A percentile compares a stretch with the other conserved stretches of the same genome.
These are phyloP conservation scores for Rhazya stricta DNA, from an alignment of 257 asterid genomes.

Conservation along the genomic window DNA sequence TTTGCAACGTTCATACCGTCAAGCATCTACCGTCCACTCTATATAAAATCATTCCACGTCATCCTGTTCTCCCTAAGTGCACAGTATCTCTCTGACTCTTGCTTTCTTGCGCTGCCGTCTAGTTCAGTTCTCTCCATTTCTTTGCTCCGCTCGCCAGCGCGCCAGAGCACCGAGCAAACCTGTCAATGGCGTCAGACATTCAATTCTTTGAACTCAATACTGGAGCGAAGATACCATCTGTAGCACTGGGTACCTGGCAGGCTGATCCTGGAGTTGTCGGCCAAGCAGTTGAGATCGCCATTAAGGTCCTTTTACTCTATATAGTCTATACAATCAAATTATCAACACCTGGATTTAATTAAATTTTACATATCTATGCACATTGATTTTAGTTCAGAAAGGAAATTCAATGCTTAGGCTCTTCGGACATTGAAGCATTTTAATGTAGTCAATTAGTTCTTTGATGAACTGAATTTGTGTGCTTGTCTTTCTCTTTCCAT, in stretches of 20 bases:
- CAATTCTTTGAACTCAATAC: slow-evolving; percentile 39
- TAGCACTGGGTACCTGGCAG: slow-evolving; percentile 69
- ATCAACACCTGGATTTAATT: not conserved
- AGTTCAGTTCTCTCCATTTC: too few species aligned
- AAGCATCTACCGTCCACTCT: too few species aligned
- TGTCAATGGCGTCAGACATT: slow-evolving; percentile 36
- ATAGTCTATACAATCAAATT: not conserved
- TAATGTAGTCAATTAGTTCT: not conserved
- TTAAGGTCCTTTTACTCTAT: slow-evolving; percentile 30
- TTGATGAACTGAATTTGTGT: not conserved
- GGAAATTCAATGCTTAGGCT: not conserved
- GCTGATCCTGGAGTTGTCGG: slow-evolving; percentile 49
- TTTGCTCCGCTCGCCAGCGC: too few species aligned
- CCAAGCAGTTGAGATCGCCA: slow-evolving; percentile 46
- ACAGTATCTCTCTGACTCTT: too few species aligned
- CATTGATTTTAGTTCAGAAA: not conserved
- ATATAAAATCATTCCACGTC: too few species aligned
- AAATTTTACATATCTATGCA: not conserved
- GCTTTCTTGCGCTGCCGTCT: too few species aligned
- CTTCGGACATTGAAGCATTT: not conserved
- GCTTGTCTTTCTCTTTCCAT: not conserved
- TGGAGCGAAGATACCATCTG: slow-evolving; percentile 59
- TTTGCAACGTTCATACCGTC: too few species aligned
- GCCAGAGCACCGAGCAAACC: not conserved
- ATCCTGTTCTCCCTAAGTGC: too few species aligned